These are phyloP conservation scores for Wakefieldia striispora DNA, from an alignment of 768 basidiomycete species.

Conservation along the genomic window DNA sequence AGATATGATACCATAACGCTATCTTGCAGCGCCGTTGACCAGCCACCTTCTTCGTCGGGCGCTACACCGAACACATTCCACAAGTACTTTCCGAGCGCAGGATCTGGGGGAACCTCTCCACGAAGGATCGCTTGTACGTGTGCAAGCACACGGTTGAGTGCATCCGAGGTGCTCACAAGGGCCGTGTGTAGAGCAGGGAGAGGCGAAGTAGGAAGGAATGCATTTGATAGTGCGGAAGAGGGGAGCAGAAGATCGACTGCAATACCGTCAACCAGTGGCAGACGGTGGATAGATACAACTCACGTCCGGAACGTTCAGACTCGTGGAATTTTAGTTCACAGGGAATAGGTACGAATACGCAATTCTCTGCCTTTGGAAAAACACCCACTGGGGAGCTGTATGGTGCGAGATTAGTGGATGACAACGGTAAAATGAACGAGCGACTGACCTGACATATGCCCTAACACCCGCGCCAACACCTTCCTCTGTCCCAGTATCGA, in stretches of 20 bases:
- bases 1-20: conserved; percentile 94
- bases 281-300: conserved; percentile 31
- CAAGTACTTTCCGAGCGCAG: conserved; percentile 85
- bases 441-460: conserved; percentile 77
- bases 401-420: conserved; percentile 5
- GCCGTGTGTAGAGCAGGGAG: conserved; percentile 50
- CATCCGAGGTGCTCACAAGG: conserved; percentile 62
- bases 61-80: conserved; percentile 82
- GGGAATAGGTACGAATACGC: conserved; percentile 91
- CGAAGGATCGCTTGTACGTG: conserved; percentile 82
- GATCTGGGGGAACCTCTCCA: conserved; percentile 77
- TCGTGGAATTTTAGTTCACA: conserved; percentile 81
- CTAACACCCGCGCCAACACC: conserved; percentile 70
- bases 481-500: conserved; percentile 79
- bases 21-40: conserved; percentile 82
- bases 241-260: conserved; percentile 79
- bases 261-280: conserved; percentile 4
- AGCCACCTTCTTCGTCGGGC: conserved; percentile 69
- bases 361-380: conserved; percentile 89
- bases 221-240: conserved; percentile 38
- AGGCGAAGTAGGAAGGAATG: conserved; percentile 50
- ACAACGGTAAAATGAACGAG: conserved; percentile 1
- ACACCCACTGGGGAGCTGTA: conserved; percentile 84
- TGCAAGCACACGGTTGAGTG: conserved; percentile 81
- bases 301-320: conserved; percentile 82